A percentile compares a stretch with the other conserved stretches of the same genome.
phyloP scores from a whole-genome alignment of 805 yeast species.

The Pichia thaimueangensis region DNA sequence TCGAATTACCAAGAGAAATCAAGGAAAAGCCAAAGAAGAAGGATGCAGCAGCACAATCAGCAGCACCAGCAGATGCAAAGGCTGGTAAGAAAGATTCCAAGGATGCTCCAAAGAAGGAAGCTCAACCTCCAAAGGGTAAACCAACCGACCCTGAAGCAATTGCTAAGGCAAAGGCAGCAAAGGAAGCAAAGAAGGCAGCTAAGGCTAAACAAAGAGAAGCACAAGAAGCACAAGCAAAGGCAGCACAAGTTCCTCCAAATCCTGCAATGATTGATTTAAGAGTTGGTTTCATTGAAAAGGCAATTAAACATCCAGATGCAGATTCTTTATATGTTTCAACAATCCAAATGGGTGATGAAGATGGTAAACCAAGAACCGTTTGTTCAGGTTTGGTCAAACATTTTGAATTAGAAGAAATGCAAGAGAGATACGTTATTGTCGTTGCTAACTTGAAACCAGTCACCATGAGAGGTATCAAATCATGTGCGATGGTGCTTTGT shows the following conservation, averaged over 20 bases:
- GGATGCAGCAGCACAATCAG: slow-evolving; percentile 13
- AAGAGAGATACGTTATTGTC: slow-evolving; percentile 81
- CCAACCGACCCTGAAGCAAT: slow-evolving; percentile 28
- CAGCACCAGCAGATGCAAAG: slow-evolving; percentile 16
- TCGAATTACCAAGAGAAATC: slow-evolving; percentile 57
- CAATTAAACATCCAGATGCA: slow-evolving; percentile 95
- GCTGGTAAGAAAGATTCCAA: slow-evolving; percentile 12
- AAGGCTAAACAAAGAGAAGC: slow-evolving; percentile 58
- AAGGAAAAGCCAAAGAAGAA: slow-evolving; percentile 33
- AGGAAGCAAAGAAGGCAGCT: slow-evolving; percentile 36
- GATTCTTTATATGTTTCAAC: slow-evolving; percentile 95
- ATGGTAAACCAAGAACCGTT: slow-evolving; percentile 89
- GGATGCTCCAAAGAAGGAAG: slow-evolving; percentile 13
- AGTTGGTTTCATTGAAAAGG: slow-evolving; percentile 96
- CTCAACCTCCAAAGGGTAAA: slow-evolving; percentile 17
- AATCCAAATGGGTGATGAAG: slow-evolving; percentile 92
- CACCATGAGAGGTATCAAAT: slow-evolving; percentile 94
- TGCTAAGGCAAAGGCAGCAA: slow-evolving; percentile 30
- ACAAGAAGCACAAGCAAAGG: slow-evolving; percentile 43
- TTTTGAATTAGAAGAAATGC: slow-evolving; percentile 90
- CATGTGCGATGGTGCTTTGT: slow-evolving; percentile 95
- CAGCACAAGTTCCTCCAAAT: slow-evolving; percentile 57
- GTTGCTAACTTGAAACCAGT: slow-evolving; percentile 98
- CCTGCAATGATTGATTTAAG: slow-evolving; percentile 88
- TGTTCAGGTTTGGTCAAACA: slow-evolving; percentile 94